Evolutionary conservation across 1,284 basidiomycete species (phyloP).

Genomic region (Irpex lacteus): DNA sequence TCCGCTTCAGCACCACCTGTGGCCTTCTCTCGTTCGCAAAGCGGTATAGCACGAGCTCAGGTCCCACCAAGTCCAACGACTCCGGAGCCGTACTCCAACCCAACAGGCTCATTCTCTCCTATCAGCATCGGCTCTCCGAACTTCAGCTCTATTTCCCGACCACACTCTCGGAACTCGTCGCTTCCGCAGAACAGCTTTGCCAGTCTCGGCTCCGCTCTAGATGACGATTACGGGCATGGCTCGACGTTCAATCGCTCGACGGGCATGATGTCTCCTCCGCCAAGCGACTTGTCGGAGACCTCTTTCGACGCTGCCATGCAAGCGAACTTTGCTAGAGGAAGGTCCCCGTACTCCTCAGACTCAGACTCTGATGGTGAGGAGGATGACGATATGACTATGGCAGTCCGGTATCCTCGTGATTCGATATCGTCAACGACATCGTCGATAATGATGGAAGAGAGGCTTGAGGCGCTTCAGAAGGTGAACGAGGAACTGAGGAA

Average conservation of each 20-base stretch:
- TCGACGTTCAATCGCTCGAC: slow-evolving; percentile 1
- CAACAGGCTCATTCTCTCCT: slow-evolving; percentile 26
- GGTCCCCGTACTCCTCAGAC: slow-evolving; percentile 32
- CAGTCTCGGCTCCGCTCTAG: slow-evolving; percentile 25
- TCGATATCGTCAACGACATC: slow-evolving; percentile 49
- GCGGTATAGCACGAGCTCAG: slow-evolving; percentile 39
- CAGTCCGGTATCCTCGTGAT: slow-evolving; percentile 57
- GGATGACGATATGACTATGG: slow-evolving; percentile 53
- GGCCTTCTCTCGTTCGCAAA: slow-evolving; percentile 38
- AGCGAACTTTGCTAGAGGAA: slow-evolving; percentile 31
- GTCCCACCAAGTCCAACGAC: slow-evolving; percentile 63
- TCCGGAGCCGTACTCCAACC: slow-evolving; percentile 36
- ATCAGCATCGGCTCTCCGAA: slow-evolving; percentile 39
- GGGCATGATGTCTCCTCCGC: slow-evolving; percentile 30
- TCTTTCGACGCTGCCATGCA: slow-evolving; percentile 31
- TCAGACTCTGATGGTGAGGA: slow-evolving; percentile 33
- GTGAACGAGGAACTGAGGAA: slow-evolving; percentile 71
- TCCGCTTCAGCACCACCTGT: slow-evolving; percentile 29
- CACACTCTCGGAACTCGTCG: slow-evolving; percentile 59
- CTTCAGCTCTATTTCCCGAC: slow-evolving; percentile 43
- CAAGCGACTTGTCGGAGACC: slow-evolving; percentile 30
- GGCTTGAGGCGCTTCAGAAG: slow-evolving; percentile 66
- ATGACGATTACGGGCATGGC: slow-evolving; percentile 24
- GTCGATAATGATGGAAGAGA: slow-evolving; percentile 63
- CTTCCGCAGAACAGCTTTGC: slow-evolving; percentile 35